A percentile compares a stretch with the other conserved stretches of the same genome.
Evolutionary conservation across 306 rosid species (phyloP).

Genomic region (Citrullus colocynthis): DNA sequence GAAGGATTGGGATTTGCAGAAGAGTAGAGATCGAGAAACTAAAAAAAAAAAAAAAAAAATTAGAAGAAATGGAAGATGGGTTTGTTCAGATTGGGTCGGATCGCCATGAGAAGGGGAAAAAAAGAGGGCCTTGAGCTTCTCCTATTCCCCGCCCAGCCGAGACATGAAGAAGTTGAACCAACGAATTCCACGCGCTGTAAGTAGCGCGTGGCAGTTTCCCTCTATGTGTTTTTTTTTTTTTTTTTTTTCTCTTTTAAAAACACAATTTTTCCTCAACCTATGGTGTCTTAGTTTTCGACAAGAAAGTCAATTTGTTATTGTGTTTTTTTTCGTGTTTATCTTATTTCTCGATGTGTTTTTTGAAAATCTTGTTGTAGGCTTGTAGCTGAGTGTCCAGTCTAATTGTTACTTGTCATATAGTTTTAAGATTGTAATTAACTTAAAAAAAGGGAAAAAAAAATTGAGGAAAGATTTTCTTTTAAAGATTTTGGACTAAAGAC

Average conservation of each 20-base stretch:
- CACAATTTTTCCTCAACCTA: too few species aligned
- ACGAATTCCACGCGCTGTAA: background rate
- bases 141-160: background rate
- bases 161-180: background rate
- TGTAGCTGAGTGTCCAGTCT: too few species aligned
- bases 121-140: background rate
- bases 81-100: slow-evolving; percentile 3
- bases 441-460: too few species aligned
- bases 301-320: too few species aligned
- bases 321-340: too few species aligned
- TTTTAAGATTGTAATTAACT: too few species aligned
- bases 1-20: background rate
- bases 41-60: background rate
- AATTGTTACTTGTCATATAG: too few species aligned
- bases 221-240: background rate
- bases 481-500: too few species aligned
- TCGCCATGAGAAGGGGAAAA: background rate
- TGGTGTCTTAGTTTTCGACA: too few species aligned
- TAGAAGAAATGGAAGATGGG: background rate
- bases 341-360: too few species aligned
- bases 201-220: background rate
- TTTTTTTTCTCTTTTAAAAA: background rate
- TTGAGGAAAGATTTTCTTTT: too few species aligned
- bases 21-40: background rate
- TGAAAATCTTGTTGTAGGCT: too few species aligned